Evolutionary conservation across 2,329 filamentous ascomycete species (phyloP), one percentile per base, ranked within the genome.

Genomic region (Cadophora malorum): DNA sequence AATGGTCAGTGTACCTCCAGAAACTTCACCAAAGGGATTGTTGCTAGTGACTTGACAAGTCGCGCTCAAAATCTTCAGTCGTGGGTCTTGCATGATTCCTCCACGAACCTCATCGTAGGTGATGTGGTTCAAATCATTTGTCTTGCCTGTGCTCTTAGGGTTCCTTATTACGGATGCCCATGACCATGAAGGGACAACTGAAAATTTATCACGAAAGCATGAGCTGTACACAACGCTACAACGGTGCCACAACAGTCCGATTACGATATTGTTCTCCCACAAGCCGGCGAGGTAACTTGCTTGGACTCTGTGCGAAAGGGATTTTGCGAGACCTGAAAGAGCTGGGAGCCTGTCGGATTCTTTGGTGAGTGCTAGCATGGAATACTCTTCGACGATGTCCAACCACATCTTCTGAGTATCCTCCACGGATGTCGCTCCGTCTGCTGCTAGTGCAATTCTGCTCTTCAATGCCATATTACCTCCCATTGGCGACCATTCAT

Each of bases 281-380:
- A 58, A 21, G 9, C 65, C 59, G 7, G 65, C 60, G 16, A 67
- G 35, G 21, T 67, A 63, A 1, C 1, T 1, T 28, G 47, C 16
- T 23, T 59, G 28, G 21, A 67, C 8, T 19, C 41, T 47, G 58
- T 58, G 33, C 35, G 60, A 38, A 50, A 67, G 47, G 12, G 4
- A 21, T 28, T 33, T 50, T 49, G 60, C 65, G 21, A 67, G 14
- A 7, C 59, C 65, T 16, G 50, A 28, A 19, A 67, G 38, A 35
- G 65, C 65, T 25, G 65, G 65, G 10, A 67, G 35, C 21, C 65
- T 21, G 52, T 67, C 65, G 21, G 59, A 56, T 50, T 63, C 59
- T 41, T 63, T 63, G 7, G 59, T 63, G 23, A 67, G 14, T n/a
- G 38, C n/a, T 21, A 67, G 23, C 49, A 41, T 63, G 59, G 56